These are phyloP conservation scores for Arthrobotrys sphaeroides DNA, from an alignment of 2,329 filamentous ascomycete species.

Conservation along the genomic window DNA sequence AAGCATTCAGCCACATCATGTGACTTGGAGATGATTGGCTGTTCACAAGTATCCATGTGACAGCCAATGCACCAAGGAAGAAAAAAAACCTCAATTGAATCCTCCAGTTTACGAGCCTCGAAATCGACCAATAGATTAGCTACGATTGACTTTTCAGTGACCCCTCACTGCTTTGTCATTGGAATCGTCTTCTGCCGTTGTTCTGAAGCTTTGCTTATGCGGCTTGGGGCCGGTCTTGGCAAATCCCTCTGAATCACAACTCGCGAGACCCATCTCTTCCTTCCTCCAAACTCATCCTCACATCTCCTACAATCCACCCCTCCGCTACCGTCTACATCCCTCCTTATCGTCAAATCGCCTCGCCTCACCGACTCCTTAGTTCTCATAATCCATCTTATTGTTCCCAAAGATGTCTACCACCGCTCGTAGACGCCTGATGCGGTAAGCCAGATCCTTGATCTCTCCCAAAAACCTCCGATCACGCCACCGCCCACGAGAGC, in stretches of 20 bases:
- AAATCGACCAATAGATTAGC: neutral
- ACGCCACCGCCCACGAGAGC: conserved; percentile 24
- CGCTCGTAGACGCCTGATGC: conserved; percentile 94
- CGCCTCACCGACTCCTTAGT: neutral
- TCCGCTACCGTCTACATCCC: neutral
- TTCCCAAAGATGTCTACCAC: conserved; percentile 81
- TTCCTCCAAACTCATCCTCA: conserved; percentile 13
- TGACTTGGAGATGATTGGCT: conserved; percentile 6
- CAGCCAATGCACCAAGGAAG: neutral
- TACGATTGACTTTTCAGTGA: neutral
- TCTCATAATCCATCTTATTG: neutral
- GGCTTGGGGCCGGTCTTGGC: conserved; percentile 25
- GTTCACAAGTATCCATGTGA: neutral
- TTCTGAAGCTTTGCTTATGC: conserved; percentile 8
- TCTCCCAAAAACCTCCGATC: conserved; percentile 20
- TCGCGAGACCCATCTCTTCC: conserved; percentile 25
- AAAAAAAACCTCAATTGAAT: neutral
- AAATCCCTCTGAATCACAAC: conserved; percentile 38
- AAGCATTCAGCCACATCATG: neutral
- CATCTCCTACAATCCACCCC: neutral
- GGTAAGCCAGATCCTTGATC: conserved; percentile 66
- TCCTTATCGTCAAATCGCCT: neutral
- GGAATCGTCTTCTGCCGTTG: too few relatives aligned
- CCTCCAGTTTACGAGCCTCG: neutral
- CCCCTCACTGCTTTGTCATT: conserved; percentile 8